phyloP scores from a whole-genome alignment of 2,329 filamentous ascomycete genomes.

The Penicillium verrucosum region DNA sequence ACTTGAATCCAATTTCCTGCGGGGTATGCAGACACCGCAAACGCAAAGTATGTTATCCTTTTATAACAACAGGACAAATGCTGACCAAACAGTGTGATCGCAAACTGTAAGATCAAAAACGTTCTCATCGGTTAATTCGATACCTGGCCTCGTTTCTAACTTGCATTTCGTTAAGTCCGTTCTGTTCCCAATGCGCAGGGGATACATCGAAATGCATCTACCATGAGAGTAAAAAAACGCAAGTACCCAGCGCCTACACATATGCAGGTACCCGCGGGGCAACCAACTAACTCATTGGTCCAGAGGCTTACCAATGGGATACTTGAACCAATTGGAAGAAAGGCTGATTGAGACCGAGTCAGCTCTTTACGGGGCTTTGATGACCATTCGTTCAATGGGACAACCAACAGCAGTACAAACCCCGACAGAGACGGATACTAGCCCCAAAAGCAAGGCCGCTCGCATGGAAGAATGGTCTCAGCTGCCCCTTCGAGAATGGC shows the following conservation, averaged over 20 bases:
- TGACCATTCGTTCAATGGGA: conserved; percentile 12
- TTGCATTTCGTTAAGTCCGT: conserved; percentile 12
- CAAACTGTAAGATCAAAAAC: conserved; percentile 13
- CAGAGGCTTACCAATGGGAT: conserved; percentile 23
- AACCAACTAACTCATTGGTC: background rate
- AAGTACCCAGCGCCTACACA: background rate
- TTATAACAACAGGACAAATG: background rate
- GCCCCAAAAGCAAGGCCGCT: conserved; percentile 15
- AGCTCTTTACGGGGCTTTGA: conserved; percentile 21
- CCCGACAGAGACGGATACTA: conserved; percentile 7
- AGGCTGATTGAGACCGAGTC: conserved; percentile 22
- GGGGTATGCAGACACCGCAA: conserved; percentile 23
- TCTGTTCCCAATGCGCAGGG: conserved; percentile 19
- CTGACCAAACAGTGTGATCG: conserved; percentile 23
- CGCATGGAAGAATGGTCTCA: conserved; percentile 24
- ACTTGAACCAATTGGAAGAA: conserved; percentile 24
- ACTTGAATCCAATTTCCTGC: conserved; percentile 19
- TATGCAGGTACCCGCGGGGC: conserved; percentile 3
- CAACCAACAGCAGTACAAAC: conserved; percentile 6
- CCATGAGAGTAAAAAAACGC: conserved; percentile 24
- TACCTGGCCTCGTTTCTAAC: background rate
- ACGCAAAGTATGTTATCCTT: conserved; percentile 18
- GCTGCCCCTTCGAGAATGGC: conserved; percentile 17
- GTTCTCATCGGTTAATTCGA: background rate
- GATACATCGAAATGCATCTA: conserved; percentile 21